Base-by-base conservation (phyloP, 2,329 filamentous ascomycete species). In the Paecilomyces dactylethromorphus region DNA sequence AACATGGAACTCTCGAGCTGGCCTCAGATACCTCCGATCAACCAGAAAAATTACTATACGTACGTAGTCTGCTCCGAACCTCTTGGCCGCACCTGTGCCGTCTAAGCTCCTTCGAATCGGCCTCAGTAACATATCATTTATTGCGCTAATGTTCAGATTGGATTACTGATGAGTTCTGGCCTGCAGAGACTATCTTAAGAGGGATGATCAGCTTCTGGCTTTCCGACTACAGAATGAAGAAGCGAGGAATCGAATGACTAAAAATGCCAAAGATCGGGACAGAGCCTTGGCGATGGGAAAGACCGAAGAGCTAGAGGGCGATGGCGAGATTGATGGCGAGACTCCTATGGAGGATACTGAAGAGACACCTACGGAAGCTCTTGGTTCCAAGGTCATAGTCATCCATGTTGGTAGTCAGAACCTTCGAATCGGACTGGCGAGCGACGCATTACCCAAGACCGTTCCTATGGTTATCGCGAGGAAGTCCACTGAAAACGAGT, bases 31-130 rank as follows among this genome's bases (percentile, higher is more conserved):
- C 83, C 85, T 51, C 91, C 94, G 68, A 99, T 99, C 77, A 99
- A 99, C 73, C 94, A 99, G 76, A 99, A 99, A 80, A 99, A 99
- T 76, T 99, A 99, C 76, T 97, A 97, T 75, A 96, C 92, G 91
- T 94, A 82, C 62, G 87, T 79, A 22, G 6, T 29, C 21, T 35
- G 7, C 22, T 22, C 15, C 22, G 6, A 10, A 24, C 51, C 15
- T 31, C 33, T 56, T 56, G 21, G 33, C 33, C 11, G 32, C 21
- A 58, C 10, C 31, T 52, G 7, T 29, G 26, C 2, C 26, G 7
- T 29, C 26, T 29, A 29, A 7, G 26, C 26, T 4, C 26, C 26
- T 29, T 29, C 26, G 26, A 29, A 29, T 29, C 4, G 26, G 26
- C 26, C 5, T 29, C 26, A 29, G 4, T 29, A 29, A 7, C 26